These are phyloP conservation scores for Gamsiella multidivaricata DNA, from an alignment of 192 early-diverging fungal species.

Conservation along the genomic window DNA sequence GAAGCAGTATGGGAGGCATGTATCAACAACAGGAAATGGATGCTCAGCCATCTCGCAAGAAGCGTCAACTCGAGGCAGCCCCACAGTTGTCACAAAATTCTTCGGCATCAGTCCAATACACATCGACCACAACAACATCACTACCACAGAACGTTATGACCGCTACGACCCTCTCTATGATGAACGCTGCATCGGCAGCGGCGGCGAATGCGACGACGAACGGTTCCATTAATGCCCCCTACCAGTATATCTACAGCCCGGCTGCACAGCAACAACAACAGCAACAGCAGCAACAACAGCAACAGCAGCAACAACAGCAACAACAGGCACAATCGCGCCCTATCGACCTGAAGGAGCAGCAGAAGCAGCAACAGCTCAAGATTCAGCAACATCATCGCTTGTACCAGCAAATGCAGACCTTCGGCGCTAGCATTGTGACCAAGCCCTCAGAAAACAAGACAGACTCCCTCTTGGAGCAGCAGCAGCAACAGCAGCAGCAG, in stretches of 20 bases:
- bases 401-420: constrained; percentile 52
- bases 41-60: constrained; percentile 38
- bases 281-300: constrained; percentile 13
- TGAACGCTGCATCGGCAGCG: not conserved
- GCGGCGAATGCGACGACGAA: not conserved
- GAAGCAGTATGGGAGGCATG: constrained; percentile 5
- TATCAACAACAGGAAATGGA: constrained; percentile 16
- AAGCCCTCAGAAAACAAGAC: constrained; percentile 24
- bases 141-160: constrained; percentile 6
- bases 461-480: constrained; percentile 39
- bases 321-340: constrained; percentile 6
- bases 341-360: constrained; percentile 46
- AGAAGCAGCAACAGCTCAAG: constrained; percentile 55
- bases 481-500: constrained; percentile 45
- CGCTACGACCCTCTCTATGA: constrained; percentile 25
- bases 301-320: constrained; percentile 16
- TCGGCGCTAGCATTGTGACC: constrained; percentile 24
- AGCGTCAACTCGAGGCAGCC: constrained; percentile 29
- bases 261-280: not conserved
- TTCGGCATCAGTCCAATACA: constrained; percentile 10
- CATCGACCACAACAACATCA: not conserved
- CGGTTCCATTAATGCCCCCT: constrained; percentile 1
- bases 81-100: not conserved
- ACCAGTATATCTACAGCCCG: constrained; percentile 17
- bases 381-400: constrained; percentile 51